Evolutionary conservation across 345 rosid genomes (phyloP).

Genomic region (Melastoma malabathricum): DNA sequence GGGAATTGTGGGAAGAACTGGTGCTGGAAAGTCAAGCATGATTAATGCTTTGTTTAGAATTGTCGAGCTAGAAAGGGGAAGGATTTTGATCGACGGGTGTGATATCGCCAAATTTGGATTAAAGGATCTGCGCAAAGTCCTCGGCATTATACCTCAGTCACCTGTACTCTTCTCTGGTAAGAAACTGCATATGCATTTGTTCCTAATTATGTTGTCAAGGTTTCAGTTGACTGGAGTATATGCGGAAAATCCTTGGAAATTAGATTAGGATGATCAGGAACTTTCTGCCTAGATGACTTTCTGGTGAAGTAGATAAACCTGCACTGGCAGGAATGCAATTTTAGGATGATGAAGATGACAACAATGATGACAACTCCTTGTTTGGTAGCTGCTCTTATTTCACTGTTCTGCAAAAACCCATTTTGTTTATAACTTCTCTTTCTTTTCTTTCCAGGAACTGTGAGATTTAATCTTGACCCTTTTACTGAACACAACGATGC

Average conservation of each 20-base stretch:
- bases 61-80: slow-evolving; percentile 89
- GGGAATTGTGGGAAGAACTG: slow-evolving; percentile 98
- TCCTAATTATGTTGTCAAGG: neutral
- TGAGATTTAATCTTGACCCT: slow-evolving; percentile 96
- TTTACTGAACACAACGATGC: slow-evolving; percentile 95
- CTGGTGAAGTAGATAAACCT: too few species aligned
- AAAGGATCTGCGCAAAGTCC: slow-evolving; percentile 86
- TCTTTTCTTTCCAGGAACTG: slow-evolving; percentile 47
- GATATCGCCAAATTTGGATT: slow-evolving; percentile 72
- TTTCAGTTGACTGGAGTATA: neutral
- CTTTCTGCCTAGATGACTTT: too few species aligned
- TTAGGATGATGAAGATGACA: too few species aligned
- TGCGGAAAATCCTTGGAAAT: neutral
- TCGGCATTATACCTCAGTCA: slow-evolving; percentile 96
- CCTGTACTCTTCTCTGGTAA: slow-evolving; percentile 98
- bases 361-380: neutral
- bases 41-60: slow-evolving; percentile 87
- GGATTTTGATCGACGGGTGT: slow-evolving; percentile 73
- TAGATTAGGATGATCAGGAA: too few species aligned
- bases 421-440: neutral
- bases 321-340: too few species aligned
- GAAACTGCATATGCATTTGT: neutral
- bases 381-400: neutral
- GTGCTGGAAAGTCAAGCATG: slow-evolving; percentile 98
- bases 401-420: neutral